Evolutionary conservation across 805 yeast species (phyloP), one percentile per base, ranked within the genome.

Genomic region (Candida peoriensis): DNA sequence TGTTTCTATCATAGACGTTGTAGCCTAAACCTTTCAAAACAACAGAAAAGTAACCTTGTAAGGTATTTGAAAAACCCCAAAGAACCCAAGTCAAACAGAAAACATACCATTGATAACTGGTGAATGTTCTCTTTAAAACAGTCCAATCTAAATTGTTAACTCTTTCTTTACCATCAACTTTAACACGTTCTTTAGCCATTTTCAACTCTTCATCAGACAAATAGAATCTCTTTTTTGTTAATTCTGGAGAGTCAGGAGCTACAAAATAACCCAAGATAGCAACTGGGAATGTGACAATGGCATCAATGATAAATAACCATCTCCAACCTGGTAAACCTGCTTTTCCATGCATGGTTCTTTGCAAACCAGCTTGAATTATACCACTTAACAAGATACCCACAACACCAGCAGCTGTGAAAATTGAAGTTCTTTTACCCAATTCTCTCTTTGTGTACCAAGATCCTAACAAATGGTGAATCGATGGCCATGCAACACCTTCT

Each of bases 261-360:
- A 65, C 50, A 35, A 63, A 59, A 35, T 61, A 59, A 0, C 78
- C 78, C 24, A 68, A 41, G 11, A 75, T 26, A 5, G 72, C 39
- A 20, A 32, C 16, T 12, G 35, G 32, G 14, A 32, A 5, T 5
- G 39, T 31, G 14, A 36, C 21, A 8, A 36, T 29, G 16, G 36
- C 39, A 36, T 36, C 39, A 32, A 36, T 32, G 15, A 36, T 28
- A 45, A 74, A 77, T 57, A 76, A 68, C 83, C 83, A 78, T 54
- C 75, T 67, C 84, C 84, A 78, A 13, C 76, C 71, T 7, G 67
- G 64, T 15, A 64, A 48, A 3, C 77, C 78, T 26, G 51, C 53
- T 6, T 50, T 58, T 23, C 71, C 73, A 35, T 60, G 58, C 44
- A 72, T 47, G 30, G 27, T 24, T 11, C 14, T 30, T 20, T 27